A percentile compares a stretch with the other conserved stretches of the same genome.
Conservation (phyloP, 164 flowering plant species). For the Buxus sempervirens region DNA sequence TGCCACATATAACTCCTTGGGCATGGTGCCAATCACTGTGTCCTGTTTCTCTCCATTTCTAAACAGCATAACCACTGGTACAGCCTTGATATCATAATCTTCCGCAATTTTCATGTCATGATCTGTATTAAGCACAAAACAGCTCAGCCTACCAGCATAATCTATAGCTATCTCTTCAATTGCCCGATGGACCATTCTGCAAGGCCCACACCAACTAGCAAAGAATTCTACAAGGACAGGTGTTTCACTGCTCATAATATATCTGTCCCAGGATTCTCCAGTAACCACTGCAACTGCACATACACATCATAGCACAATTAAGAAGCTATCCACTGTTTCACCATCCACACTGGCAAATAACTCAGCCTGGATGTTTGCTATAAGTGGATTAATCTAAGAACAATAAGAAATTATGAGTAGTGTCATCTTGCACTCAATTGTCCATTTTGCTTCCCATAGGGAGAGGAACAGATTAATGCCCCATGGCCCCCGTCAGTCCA, state of each 20-base stretch:
- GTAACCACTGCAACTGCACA: constrained; percentile 66
- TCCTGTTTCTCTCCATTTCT: constrained; percentile 69
- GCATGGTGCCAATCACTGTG: constrained; percentile 85
- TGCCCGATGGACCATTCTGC: constrained; percentile 88
- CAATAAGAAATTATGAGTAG: not conserved
- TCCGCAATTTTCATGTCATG: constrained; percentile 46
- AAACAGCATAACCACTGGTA: constrained; percentile 79
- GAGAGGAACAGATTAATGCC: too few relatives aligned
- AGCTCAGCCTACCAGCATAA: constrained; percentile 62
- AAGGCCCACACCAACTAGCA: constrained; percentile 95
- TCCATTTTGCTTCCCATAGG: not conserved
- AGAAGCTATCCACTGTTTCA: not conserved
- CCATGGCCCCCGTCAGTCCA: too few relatives aligned
- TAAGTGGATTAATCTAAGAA: not conserved
- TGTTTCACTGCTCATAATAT: constrained; percentile 45
- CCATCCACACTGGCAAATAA: not conserved
- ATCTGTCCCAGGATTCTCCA: constrained; percentile 65
- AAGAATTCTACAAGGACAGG: constrained; percentile 88
- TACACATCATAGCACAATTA: constrained; percentile 12
- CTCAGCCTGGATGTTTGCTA: not conserved
- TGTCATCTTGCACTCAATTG: not conserved
- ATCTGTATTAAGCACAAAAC: constrained; percentile 69
- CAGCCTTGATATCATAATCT: constrained; percentile 66
- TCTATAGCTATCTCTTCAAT: constrained; percentile 76
- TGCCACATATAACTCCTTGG: constrained; percentile 63